Conservation (phyloP, 805 yeast species). For the Candida railenensis region DNA sequence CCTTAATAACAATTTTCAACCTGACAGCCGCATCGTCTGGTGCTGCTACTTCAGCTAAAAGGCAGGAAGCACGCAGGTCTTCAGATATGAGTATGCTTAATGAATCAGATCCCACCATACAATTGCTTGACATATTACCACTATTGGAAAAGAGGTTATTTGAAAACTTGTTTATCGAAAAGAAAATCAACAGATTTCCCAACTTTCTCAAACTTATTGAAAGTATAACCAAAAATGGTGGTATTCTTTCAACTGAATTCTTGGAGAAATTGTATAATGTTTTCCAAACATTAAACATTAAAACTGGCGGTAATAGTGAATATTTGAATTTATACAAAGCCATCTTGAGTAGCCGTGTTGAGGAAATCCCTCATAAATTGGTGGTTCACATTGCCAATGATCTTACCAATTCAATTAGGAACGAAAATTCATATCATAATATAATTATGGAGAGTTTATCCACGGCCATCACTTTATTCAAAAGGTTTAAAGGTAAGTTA, state of each 20-base stretch:
- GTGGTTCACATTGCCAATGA: constrained; percentile 23
- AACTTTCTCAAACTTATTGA: constrained; percentile 27
- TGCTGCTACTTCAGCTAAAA: neutral
- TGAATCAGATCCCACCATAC: constrained; percentile 12
- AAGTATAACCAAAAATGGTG: constrained; percentile 13
- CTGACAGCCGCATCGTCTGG: constrained; percentile 11
- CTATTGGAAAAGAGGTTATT: constrained; percentile 26
- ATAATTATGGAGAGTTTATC: constrained; percentile 27
- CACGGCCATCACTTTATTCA: constrained; percentile 18
- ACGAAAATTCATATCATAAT: constrained; percentile 24
- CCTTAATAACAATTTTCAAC: constrained; percentile 42
- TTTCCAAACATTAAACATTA: constrained; percentile 17
- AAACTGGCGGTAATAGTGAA: constrained; percentile 23
- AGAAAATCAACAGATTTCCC: constrained; percentile 20
- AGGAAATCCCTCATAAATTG: constrained; percentile 16
- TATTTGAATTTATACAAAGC: constrained; percentile 25
- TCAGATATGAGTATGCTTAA: constrained; percentile 41
- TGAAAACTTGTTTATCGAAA: constrained; percentile 18
- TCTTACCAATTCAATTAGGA: constrained; percentile 19
- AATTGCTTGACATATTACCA: constrained; percentile 16
- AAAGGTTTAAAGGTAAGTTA: constrained; percentile 7
- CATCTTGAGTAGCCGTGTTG: constrained; percentile 18
- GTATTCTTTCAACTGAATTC: constrained; percentile 14
- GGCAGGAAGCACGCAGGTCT: constrained; percentile 6
- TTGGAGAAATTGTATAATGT: constrained; percentile 15